Base-by-base conservation (phyloP, 805 yeast species). In the Nakazawaea ernobii region DNA sequence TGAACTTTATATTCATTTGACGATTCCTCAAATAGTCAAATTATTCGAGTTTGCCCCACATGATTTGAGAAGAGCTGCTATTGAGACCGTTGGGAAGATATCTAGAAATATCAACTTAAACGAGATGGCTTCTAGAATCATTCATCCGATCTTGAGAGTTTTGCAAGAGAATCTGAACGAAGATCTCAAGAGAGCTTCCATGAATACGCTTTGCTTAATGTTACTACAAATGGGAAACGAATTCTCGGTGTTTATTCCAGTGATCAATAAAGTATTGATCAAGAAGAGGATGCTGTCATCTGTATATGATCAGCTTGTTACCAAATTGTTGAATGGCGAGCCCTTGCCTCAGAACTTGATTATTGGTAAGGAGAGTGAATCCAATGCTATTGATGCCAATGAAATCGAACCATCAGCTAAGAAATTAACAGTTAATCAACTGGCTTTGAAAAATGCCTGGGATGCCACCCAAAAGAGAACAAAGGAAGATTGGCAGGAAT, bases 401-500 rank as follows among this genome's bases (percentile, higher is more conserved):
- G 82, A 80, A 14, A 76, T 82, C 15, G 92, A 84, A 50, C 78
- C 83, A 52, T 80, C 85, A 1, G 73, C 84, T 2, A 81, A 84
- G 56, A 87, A 87, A 56, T 68, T 92, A 9, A 91, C 96, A 0
- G 82, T 79, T 13, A 77, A 79, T 51, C 80, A 79, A 41, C 75
- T 71, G 35, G 76, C 79, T 0, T 70, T 94, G 56, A 84, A 87
- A 57, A 78, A 80, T 39, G 88, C 91, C 1, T 94, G 99, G 98
- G 96, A 90, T 55, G 85, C 96, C 27, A 79, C 86, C 24, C 92
- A 88, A 54, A 79, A 92, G 53, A 77, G 95, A 45, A 88, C 97
- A 0, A 82, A 83, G 55, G 98, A 91, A 56, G 99, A 94, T 55
- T 94, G 99, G 99, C 92, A 86, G 56, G 98, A 94, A 59, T 94